Percentiles rank a stretch among this genome's conserved stretches.
phyloP scores from a whole-genome alignment of 805 yeast species.

The Cyberlindnera petersonii region DNA sequence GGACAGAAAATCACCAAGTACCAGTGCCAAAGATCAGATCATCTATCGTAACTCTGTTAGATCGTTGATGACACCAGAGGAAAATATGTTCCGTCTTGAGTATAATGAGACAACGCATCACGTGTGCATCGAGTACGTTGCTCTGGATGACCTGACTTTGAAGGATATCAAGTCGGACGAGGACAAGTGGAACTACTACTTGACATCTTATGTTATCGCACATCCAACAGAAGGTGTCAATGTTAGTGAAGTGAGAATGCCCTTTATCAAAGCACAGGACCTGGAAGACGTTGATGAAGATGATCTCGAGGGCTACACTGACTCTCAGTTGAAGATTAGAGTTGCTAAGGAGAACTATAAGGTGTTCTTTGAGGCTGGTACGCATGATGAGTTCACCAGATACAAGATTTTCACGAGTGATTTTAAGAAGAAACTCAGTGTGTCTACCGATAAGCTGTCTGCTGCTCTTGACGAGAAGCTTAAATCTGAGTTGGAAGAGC shows the following conservation, averaged over 20 bases:
- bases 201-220: slow-evolving; percentile 88
- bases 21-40: slow-evolving; percentile 85
- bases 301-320: slow-evolving; percentile 55
- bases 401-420: slow-evolving; percentile 42
- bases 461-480: slow-evolving; percentile 9
- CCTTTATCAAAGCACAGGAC: slow-evolving; percentile 60
- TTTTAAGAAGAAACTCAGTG: slow-evolving; percentile 34
- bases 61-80: slow-evolving; percentile 75
- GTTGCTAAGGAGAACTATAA: slow-evolving; percentile 76
- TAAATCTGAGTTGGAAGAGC: slow-evolving; percentile 10
- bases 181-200: slow-evolving; percentile 88
- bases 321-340: slow-evolving; percentile 71
- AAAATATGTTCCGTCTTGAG: slow-evolving; percentile 86
- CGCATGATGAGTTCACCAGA: slow-evolving; percentile 77
- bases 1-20: slow-evolving; percentile 60
- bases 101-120: slow-evolving; percentile 50
- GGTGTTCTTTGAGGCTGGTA: slow-evolving; percentile 72
- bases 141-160: slow-evolving; percentile 83
- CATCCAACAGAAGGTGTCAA: slow-evolving; percentile 97
- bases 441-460: slow-evolving; percentile 29
- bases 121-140: slow-evolving; percentile 76
- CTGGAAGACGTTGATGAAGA: slow-evolving; percentile 43
- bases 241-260: slow-evolving; percentile 68
- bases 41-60: slow-evolving; percentile 86
- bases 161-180: slow-evolving; percentile 65